phyloP scores from a whole-genome alignment of 2,329 filamentous ascomycete species.

The Cryoendolithus antarcticus region DNA sequence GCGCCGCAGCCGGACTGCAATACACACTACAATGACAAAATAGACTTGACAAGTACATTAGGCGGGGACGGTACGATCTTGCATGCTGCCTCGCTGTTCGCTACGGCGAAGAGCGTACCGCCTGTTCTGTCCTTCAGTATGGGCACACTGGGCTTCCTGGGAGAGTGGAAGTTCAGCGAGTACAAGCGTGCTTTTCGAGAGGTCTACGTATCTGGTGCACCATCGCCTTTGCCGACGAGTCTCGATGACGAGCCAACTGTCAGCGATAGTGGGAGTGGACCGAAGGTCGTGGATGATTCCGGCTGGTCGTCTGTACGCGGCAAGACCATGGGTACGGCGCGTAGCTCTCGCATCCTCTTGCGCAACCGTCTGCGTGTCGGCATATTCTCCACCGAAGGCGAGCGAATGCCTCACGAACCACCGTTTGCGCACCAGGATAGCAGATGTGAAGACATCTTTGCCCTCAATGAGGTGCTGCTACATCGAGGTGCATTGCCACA shows the following conservation, averaged over 20 bases:
- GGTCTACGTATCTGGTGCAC: conserved; percentile 71
- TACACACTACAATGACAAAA: conserved; percentile 54
- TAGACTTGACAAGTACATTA: conserved; percentile 79
- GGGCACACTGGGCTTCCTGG: conserved; percentile 87
- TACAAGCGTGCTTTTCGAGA: conserved; percentile 87
- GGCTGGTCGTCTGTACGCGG: conserved; percentile 65
- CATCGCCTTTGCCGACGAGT: conserved; percentile 10
- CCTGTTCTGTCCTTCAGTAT: conserved; percentile 93
- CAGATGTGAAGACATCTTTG: conserved; percentile 42
- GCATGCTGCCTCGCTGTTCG: conserved; percentile 75
- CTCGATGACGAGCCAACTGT: conserved; percentile 12
- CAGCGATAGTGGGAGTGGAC: conserved; percentile 6
- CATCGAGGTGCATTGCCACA: conserved; percentile 85
- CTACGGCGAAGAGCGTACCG: conserved; percentile 66
- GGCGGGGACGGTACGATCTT: conserved; percentile 89
- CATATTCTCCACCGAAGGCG: conserved; percentile 61
- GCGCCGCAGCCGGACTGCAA: conserved; percentile 18
- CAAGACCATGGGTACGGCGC: conserved; percentile 64
- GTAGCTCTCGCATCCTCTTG: conserved; percentile 70
- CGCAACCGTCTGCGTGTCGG: conserved; percentile 80
- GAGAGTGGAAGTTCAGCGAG: conserved; percentile 91
- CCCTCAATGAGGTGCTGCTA: conserved; percentile 90
- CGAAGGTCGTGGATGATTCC: conserved; percentile 18
- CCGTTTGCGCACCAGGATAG: conserved; percentile 20
- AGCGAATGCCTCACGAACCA: conserved; percentile 24